These are phyloP conservation scores for Cystofilobasidium bisporidii DNA, from an alignment of 768 basidiomycete genomes.

Conservation along the genomic window DNA sequence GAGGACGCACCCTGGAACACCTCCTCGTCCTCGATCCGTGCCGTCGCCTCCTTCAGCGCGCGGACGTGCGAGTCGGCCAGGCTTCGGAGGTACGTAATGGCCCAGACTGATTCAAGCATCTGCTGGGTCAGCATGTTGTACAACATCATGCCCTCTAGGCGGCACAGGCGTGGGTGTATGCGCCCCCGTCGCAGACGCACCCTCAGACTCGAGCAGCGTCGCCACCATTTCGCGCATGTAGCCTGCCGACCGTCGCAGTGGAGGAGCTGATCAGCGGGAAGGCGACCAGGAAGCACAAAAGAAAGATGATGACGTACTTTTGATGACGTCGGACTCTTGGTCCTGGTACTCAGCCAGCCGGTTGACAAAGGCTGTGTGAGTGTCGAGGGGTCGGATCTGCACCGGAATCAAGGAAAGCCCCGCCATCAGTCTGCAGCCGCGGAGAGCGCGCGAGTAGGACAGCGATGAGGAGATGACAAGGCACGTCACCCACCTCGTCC, in stretches of 20 bases:
- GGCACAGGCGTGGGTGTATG: too few relatives aligned
- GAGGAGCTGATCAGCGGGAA: background rate
- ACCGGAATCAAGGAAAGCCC: too few relatives aligned
- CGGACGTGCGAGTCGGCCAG: background rate
- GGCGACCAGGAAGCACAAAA: background rate
- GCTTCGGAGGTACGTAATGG: background rate
- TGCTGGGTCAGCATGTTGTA: too few relatives aligned
- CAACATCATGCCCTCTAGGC: too few relatives aligned
- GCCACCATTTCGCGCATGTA: background rate
- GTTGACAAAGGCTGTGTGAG: background rate
- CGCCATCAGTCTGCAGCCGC: too few relatives aligned
- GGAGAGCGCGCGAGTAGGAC: background rate
- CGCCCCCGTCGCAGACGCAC: too few relatives aligned
- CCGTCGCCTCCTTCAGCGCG: background rate
- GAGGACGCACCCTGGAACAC: background rate
- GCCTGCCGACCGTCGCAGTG: background rate
- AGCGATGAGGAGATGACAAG: background rate
- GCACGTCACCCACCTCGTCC: background rate
- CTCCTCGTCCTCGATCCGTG: background rate
- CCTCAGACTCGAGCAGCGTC: background rate
- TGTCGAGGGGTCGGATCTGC: conserved; percentile 1
- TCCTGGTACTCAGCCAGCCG: background rate
- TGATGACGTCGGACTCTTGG: background rate
- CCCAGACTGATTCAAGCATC: background rate
- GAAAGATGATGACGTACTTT: background rate